Conservation (phyloP, 371 early-diverging fungal species). For the Rhizomucor pusillus region DNA sequence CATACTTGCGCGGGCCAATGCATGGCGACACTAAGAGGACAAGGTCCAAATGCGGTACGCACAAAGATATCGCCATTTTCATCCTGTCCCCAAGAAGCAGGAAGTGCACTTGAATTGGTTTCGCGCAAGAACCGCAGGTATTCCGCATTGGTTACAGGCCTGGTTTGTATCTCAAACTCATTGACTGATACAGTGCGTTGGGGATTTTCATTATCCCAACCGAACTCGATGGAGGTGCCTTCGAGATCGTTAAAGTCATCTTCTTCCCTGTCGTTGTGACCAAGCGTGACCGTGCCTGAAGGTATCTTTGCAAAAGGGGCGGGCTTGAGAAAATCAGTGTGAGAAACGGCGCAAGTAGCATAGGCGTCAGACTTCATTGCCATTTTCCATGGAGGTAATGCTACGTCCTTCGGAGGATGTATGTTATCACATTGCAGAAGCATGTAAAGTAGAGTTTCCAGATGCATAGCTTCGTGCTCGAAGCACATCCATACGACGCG, state of each 20-base stretch:
- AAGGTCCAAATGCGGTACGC: constrained; percentile 65
- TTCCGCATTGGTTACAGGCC: constrained; percentile 83
- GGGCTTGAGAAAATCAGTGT: constrained; percentile 1
- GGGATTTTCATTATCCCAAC: constrained; percentile 92
- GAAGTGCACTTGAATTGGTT: constrained; percentile 14
- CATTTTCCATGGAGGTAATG: constrained; percentile 26
- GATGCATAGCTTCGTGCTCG: constrained; percentile 92
- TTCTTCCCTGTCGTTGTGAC: constrained; percentile 60
- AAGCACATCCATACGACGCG: constrained; percentile 81
- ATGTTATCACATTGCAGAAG: constrained; percentile 63
- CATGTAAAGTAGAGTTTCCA: constrained; percentile 89
- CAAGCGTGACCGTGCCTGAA: constrained; percentile 41
- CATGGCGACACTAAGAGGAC: constrained; percentile 47
- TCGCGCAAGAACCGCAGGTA: constrained; percentile 58
- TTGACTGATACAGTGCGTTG: constrained; percentile 30
- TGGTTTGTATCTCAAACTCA: constrained; percentile 65
- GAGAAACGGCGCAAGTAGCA: not conserved
- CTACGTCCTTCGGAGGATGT: constrained; percentile 34
- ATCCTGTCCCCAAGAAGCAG: constrained; percentile 52
- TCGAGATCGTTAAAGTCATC: constrained; percentile 18
- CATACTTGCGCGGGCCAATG: constrained; percentile 79
- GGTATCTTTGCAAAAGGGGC: constrained; percentile 11
- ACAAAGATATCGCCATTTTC: constrained; percentile 38
- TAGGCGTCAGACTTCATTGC: not conserved
- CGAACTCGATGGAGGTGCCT: constrained; percentile 39